phyloP scores from a whole-genome alignment of 495 filamentous ascomycete genomes.

The Xylaria cubensis region DNA sequence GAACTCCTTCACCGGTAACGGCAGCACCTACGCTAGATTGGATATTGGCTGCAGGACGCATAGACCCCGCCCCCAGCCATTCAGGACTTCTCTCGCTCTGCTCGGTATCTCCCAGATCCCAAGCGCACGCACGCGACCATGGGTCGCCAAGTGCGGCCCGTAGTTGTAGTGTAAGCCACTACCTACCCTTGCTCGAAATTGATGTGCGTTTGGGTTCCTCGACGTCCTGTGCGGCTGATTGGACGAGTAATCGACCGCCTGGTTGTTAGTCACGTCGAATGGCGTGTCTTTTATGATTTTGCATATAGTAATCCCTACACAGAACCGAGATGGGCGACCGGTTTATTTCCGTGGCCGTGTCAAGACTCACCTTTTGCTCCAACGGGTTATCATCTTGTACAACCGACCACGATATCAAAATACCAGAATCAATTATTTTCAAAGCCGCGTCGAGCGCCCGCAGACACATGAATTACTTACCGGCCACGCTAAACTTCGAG shows the following conservation, averaged over 20 bases:
- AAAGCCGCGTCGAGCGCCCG: constrained; percentile 7
- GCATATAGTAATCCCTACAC: not conserved
- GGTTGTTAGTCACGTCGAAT: not conserved
- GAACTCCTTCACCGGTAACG: not conserved
- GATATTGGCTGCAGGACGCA: not conserved
- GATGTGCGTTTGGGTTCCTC: not conserved
- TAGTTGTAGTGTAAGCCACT: not conserved
- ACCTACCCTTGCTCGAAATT: constrained; percentile 7
- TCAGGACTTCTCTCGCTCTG: not conserved
- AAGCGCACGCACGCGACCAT: constrained; percentile 5
- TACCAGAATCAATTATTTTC: not conserved
- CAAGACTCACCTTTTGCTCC: not conserved
- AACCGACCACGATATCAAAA: not conserved
- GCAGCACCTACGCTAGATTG: not conserved
- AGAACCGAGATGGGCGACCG: not conserved
- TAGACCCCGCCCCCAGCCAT: not conserved
- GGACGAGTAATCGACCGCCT: not conserved
- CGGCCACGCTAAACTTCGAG: not conserved
- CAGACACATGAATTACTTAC: not conserved
- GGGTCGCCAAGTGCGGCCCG: not conserved
- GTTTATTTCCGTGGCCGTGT: constrained; percentile 13
- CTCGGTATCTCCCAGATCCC: constrained; percentile 1
- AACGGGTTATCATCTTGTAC: not conserved
- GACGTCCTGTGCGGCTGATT: constrained; percentile 5
- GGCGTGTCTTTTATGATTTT: not conserved